Base-by-base conservation (phyloP, 345 rosid genomes). In the Eucalyptus grandis region DNA sequence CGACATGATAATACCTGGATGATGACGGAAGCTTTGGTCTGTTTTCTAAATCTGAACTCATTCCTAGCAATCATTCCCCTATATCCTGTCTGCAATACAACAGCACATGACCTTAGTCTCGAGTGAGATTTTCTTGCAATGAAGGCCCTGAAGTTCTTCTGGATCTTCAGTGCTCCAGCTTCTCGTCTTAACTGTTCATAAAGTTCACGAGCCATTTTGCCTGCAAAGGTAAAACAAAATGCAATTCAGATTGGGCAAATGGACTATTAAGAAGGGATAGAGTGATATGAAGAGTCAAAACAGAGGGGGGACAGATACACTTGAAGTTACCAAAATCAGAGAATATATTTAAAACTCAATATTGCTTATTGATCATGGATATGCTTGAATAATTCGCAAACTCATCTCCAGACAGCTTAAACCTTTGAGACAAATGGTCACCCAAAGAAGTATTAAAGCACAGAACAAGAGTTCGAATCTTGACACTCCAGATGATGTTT, bases 51-150 rank as follows among this genome's bases (percentile, higher is more conserved):
- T 56, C 62, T 56, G 62, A 90, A 95, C 89, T 96, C 98, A 93
- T 94, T 93, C 86, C 99, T 96, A 87, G 98, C 97, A 93, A 92
- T 93, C 99, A 97, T 97, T 83, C 95, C 95, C 92, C 97, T 96
- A 86, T 96, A 92, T 90, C 97, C 98, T 67, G 98, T 93, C 96
- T 98, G 99, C 95, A 98, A 90, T 49, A 90, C 90, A 65, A 97
- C 88, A 43, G 98, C 96, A 91, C 97, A 94, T 87, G 92, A 92
- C 62, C 62, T 56, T 69, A 90, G 87, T 54, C 90, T 88, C 86
- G 88, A 87, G 92, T 95, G 95, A 53, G 95, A 94, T 91, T 93
- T 94, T 91, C 93, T 93, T 90, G 94, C 95, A 83, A 92, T 88
- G 88, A 92, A 91, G 88, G 90, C 91, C 87, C 95, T 94, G 95